Evolutionary conservation across 495 filamentous ascomycete genomes (phyloP), one percentile per base, ranked within the genome.

Genomic region (Acidomyces sp.): DNA sequence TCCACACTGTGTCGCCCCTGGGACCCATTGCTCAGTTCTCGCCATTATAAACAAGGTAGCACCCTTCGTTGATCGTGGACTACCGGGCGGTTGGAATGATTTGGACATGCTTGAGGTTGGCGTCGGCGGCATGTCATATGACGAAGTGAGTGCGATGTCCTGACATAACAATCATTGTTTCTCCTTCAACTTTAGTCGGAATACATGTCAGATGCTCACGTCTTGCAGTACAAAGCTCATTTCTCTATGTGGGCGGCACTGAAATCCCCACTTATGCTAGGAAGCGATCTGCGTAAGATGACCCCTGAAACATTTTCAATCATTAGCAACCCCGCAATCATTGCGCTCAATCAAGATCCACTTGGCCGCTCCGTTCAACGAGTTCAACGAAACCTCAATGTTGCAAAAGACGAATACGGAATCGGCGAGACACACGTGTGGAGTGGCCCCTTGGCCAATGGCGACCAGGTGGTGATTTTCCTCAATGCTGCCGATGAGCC

Each of bases 191-290:
- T 21, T 3, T 13, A 26, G 19, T 3, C n/a, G n/a, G n/a, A n/a
- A n/a, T n/a, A n/a, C n/a, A n/a, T n/a, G n/a, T n/a, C n/a, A n/a
- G n/a, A n/a, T n/a, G n/a, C n/a, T n/a, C n/a, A n/a, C n/a, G n/a
- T n/a, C n/a, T n/a, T n/a, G n/a, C 33, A 55, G 38, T 36, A 51
- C 17, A 59, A 64, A 27, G 64, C 67, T 0, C 73, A 76, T 52
- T 74, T 77, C 43, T 63, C 64, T 1, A 51, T 77, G 31, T 77
- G 72, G 72, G 68, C 67, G 31, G 68, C 72, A 20, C 50, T 67
- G 39, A 76, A 75, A 51, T 70, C 66, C 11, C 69, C 71, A 0
- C 57, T 77, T 4, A 55, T 66, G 16, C 70, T 78, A 26, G 69
- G 70, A 1, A 68, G 57, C 1, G 63, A 64, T 20, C 52, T 71